A percentile compares a stretch with the other conserved stretches of the same genome.
Evolutionary conservation across 305 asterid species (phyloP).

Genomic region (Fraxinus nigra): DNA sequence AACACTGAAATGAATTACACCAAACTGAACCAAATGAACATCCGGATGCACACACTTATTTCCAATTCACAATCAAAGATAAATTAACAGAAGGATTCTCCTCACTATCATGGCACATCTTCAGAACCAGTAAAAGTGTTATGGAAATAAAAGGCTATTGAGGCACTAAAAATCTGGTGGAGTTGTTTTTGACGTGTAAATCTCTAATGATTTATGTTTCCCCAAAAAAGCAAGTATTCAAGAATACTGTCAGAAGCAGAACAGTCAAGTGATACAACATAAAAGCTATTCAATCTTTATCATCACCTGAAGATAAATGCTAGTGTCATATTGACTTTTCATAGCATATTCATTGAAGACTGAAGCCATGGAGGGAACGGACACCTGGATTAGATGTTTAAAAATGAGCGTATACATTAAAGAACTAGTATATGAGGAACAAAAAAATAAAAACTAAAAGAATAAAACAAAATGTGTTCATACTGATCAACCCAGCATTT

Average conservation of each 20-base stretch:
- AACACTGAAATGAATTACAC: not conserved
- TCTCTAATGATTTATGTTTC: not conserved
- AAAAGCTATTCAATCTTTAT: conserved; percentile 6
- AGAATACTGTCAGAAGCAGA: conserved; percentile 7
- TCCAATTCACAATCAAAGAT: conserved; percentile 8
- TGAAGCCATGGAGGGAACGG: conserved; percentile 97
- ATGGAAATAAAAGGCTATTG: conserved; percentile 8
- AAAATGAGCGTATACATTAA: conserved; percentile 14
- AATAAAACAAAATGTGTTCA: conserved; percentile 11
- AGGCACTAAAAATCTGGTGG: conserved; percentile 1
- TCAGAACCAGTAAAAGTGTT: not conserved
- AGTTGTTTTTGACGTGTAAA: conserved; percentile 2
- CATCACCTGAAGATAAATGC: conserved; percentile 95
- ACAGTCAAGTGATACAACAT: conserved; percentile 5
- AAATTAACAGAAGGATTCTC: conserved; percentile 10
- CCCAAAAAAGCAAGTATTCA: not conserved
- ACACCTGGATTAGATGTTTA: conserved; percentile 52
- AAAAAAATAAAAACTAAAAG: not conserved
- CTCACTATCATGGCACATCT: conserved; percentile 7
- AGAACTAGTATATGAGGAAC: conserved; percentile 12
- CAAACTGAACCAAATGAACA: not conserved
- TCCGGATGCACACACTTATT: not conserved
- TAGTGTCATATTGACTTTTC: conserved; percentile 95
- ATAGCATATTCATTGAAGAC: conserved; percentile 95
- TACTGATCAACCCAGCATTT: conserved; percentile 1